Evolutionary conservation across 768 basidiomycete genomes (phyloP), one percentile per base, ranked within the genome.

Genomic region (Obba rivulosa): DNA sequence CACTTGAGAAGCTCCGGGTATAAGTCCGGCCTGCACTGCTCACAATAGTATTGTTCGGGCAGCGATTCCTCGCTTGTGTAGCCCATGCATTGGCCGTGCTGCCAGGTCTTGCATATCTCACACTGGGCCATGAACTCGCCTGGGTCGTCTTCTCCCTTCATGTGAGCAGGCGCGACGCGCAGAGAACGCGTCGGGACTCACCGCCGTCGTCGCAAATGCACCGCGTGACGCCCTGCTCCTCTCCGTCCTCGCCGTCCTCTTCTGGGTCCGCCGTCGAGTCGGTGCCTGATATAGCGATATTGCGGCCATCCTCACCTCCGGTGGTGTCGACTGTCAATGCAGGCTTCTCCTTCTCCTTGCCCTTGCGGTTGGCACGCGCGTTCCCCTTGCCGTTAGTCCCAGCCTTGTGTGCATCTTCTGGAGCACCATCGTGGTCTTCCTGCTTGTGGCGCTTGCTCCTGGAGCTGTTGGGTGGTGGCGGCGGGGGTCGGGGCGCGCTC

Each of bases 111-210:
- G 73, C 95, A 99, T 38, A 76, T 84, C 69, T 98, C 95, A 69
- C 95, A 99, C 66, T 92, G 88, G 43, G 97, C 92, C 91, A 97
- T 96, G 71, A 95, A 90, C 65, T 92, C 93, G 41, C 92, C 90
- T 44, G 88, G 46, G 20, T 86, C 84, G 58, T 84, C 83, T 65
- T 87, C 85, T 74, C 68, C 69, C 68, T 62, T 53, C 18, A 34
- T 50, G 53, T 51, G 34, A 41, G 53, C 41, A 42, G 22, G 20
- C 22, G 35, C 42, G 38, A 41, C 7, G 43, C 43, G 25, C 23
- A 8, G 42, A 38, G 42, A 34, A 51, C 50, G 49, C 48, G 47
- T 49, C 50, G 46, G 54, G 55, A 70, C 80, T 60, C 58, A 91
- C 86, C 87, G 54, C 80, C 76, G 68, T 80, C 83, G 53, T 87